Base-by-base conservation (phyloP, 1,284 basidiomycete genomes). In the Rhodotorula sp. region DNA sequence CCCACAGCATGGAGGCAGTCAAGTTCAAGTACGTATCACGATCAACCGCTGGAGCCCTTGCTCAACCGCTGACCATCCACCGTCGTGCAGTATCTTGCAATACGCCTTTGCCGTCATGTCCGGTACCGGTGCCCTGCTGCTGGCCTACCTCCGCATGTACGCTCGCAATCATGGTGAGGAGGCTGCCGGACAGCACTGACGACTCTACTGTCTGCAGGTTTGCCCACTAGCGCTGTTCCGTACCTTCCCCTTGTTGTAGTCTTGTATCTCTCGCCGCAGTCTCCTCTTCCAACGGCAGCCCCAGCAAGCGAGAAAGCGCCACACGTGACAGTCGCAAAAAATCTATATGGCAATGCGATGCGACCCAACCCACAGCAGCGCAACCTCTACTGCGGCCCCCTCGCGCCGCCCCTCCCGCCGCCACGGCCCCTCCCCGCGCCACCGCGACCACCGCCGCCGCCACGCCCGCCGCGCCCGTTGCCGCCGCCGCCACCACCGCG, bases 401-500 rank as follows among this genome's bases (percentile, higher is more conserved):
- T 46, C 34, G 34, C 34, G 34, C 60, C 59, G 50, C 66, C 59
- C 19, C 61, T 42, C 8, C 55, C 25, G 19, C 52, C 46, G 45
- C 59, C 68, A 46, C 68, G 59, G 21, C 69, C 61, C n/a, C 61
- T 13, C 9, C 58, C 57, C 21, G 45, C 69, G 21, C 62, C 54
- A 4, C 70, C 53, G 3, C 70, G 55, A 23, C 57, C 62, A 12
- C 59, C 34, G 7, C 64, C 64, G 23, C 59, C 27, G 7, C 54
- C 23, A 8, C 57, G 16, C 88, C 87, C 79, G 92, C 79, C 21
- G 84, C 87, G 79, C 88, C 91, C 65, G 92, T 81, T 79, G 85
- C 88, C 74, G 94, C 93, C 49, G 92, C 93, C 70, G 95, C 93
- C 71, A 89, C 89, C 72, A 84, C 85, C 13, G 83, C 84, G 78